Conservation (phyloP, 352 stramenopile species). For the Phytophthora sojae region DNA sequence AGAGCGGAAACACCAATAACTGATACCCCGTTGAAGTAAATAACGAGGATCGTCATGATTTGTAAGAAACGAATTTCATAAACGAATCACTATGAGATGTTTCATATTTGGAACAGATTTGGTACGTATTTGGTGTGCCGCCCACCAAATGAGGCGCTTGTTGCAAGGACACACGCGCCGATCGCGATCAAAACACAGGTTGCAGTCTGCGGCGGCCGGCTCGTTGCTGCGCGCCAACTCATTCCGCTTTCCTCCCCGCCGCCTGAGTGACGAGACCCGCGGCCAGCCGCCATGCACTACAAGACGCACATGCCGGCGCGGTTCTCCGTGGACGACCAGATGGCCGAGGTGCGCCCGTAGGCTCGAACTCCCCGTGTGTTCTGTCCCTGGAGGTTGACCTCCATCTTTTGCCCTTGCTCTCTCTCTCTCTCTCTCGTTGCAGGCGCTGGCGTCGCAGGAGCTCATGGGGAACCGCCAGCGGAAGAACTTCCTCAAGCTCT, state of each 20-base stretch:
- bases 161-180: slow-evolving; percentile 29
- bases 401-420: slow-evolving; percentile 6
- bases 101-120: background rate
- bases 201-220: slow-evolving; percentile 10
- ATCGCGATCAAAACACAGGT: slow-evolving; percentile 31
- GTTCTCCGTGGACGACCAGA: slow-evolving; percentile 90
- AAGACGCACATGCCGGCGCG: slow-evolving; percentile 87
- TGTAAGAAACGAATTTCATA: no score
- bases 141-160: background rate
- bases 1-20: background rate
- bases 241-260: slow-evolving; percentile 9
- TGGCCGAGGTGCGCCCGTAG: slow-evolving; percentile 68
- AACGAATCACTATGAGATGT: no score
- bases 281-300: slow-evolving; percentile 74
- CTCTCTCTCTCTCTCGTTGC: slow-evolving; percentile 3
- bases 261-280: slow-evolving; percentile 14
- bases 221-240: slow-evolving; percentile 3
- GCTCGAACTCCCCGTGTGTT: background rate
- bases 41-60: background rate
- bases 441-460: slow-evolving; percentile 81
- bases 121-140: background rate
- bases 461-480: slow-evolving; percentile 82
- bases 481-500: slow-evolving; percentile 91
- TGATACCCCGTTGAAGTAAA: background rate
- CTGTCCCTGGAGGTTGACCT: background rate